Evolutionary conservation across 495 filamentous ascomycete species (phyloP), one percentile per base, ranked within the genome.

Genomic region (Polyplosphaeria fusca): DNA sequence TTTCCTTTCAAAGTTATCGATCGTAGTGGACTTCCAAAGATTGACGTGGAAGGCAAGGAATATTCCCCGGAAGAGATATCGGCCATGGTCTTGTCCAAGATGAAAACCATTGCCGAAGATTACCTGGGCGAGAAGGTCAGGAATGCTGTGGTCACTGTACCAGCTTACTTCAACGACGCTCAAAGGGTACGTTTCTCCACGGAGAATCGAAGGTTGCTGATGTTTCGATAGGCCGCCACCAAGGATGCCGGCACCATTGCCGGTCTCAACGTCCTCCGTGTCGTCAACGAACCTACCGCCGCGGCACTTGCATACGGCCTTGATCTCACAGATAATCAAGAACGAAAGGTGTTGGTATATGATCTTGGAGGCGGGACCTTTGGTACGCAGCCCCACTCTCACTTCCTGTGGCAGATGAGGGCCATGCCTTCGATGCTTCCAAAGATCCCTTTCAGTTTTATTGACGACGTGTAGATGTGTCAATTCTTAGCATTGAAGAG

Each of bases 301-400:
- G 70, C 70, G 23, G 69, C 69, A 47, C 61, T 72, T 47, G 69
- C 69, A 26, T 72, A 72, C 37, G 69, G 69, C 47, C 63, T 72
- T 25, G 69, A 72, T 60, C 70, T 69, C 46, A 35, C 57, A 60
- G 61, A 53, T 26, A 65, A 64, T 26, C 32, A 62, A 28, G 69
- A 71, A 42, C 58, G 61, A 44, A 58, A 70, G 48, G 69, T 72
- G 56, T 57, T 72, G 37, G 67, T 71, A 41, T 71, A 70, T 61
- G 92, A 97, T 84, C 88, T 97, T 62, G 92, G 92, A 85, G 92
- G 92, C 85, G 92, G 92, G 84, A 96, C 92, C 65, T 97, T 97
- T 73, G 92, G 30, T 35, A 35, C 14, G 30, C 14, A n/a, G 30
- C 30, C 30, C 7, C 30, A 7, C 14, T 35, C 30, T 35, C 30